These are phyloP conservation scores for Talaromyces sp. DNA, from an alignment of 2,329 filamentous ascomycete species.

Conservation along the genomic window DNA sequence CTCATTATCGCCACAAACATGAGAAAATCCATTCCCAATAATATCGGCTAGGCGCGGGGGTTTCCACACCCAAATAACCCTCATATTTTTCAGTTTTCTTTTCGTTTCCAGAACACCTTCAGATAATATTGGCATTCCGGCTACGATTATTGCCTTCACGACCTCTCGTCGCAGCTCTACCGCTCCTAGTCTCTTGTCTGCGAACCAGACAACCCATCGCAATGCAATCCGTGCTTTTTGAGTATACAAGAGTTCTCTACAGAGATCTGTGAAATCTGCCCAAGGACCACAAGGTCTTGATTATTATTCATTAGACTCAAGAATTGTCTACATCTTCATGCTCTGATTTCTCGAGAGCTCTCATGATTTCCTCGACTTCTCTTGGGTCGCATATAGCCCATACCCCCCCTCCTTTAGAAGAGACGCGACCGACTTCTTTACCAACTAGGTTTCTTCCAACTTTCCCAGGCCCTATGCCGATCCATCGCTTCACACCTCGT, in stretches of 20 bases:
- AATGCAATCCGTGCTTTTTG: not conserved
- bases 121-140: not conserved
- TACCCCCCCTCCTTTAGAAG: constrained; percentile 81
- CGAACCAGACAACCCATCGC: not conserved
- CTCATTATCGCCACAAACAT: not conserved
- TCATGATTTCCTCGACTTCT: constrained; percentile 65
- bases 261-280: not conserved
- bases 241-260: not conserved
- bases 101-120: not conserved
- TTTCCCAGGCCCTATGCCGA: constrained; percentile 89
- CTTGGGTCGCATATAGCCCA: constrained; percentile 83
- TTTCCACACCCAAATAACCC: not conserved
- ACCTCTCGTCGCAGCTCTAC: not conserved
- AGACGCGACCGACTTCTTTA: constrained; percentile 83
- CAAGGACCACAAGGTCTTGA: not conserved
- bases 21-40: not conserved
- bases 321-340: constrained; percentile 7
- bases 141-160: not conserved
- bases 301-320: not conserved
- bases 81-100: not conserved
- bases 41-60: not conserved
- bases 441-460: constrained; percentile 90
- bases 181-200: not conserved
- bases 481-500: constrained; percentile 73
- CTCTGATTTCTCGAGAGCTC: constrained; percentile 61